Percentiles rank a stretch among this genome's conserved stretches.
These are phyloP conservation scores for Chiua virens DNA, from an alignment of 768 basidiomycete genomes.

Conservation along the genomic window DNA sequence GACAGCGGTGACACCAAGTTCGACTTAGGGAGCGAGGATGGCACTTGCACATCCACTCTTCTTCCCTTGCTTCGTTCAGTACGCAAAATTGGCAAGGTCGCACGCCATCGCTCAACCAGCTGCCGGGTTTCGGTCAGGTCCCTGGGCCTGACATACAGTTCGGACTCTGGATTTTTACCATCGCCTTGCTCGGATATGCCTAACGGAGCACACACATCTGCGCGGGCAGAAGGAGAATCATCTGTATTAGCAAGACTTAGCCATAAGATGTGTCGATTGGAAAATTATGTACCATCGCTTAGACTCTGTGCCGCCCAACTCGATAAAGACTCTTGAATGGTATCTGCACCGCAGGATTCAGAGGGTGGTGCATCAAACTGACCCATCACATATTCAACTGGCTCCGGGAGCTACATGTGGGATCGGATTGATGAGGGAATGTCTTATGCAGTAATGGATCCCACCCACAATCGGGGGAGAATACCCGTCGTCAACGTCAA, in stretches of 20 bases:
- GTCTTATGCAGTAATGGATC: not conserved
- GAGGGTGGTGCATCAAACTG: conserved; percentile 26
- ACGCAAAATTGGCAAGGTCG: conserved; percentile 20
- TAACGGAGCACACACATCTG: conserved; percentile 8
- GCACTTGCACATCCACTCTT: conserved; percentile 3
- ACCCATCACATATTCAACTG: conserved; percentile 31
- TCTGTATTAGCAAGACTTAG: conserved; percentile 16
- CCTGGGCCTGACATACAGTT: conserved; percentile 23
- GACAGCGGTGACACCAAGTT: conserved; percentile 21
- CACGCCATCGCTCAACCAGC: conserved; percentile 34
- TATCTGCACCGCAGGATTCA: conserved; percentile 14
- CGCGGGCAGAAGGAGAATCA: conserved; percentile 24
- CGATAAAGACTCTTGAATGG: conserved; percentile 28
- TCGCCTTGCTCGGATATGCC: conserved; percentile 25
- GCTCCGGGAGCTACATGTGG: conserved; percentile 28
- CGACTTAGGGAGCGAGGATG: not conserved
- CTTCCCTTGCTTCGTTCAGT: conserved; percentile 13
- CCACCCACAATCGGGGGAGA: conserved; percentile 23
- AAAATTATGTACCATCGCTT: conserved; percentile 23
- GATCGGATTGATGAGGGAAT: not conserved
- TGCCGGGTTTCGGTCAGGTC: conserved; percentile 22
- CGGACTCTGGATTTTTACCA: not conserved
- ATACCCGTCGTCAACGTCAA: conserved; percentile 32
- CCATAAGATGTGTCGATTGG: not conserved
- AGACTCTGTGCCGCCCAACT: conserved; percentile 33